Percentiles rank a stretch among this genome's conserved stretches.
Conservation (phyloP, 495 filamentous ascomycete species). For the Chaetomidium leptoderma region DNA sequence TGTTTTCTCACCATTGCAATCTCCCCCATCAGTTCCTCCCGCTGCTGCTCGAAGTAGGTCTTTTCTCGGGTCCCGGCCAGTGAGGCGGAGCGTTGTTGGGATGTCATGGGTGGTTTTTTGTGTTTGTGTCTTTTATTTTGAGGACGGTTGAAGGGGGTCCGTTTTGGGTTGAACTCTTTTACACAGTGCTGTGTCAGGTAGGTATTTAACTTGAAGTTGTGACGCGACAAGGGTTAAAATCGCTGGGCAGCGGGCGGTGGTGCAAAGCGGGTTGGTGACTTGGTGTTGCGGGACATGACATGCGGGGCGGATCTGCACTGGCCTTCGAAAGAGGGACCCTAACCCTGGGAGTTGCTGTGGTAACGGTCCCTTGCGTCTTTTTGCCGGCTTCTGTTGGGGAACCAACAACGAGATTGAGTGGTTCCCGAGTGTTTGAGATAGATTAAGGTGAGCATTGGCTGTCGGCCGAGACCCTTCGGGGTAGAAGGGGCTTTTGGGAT, state of each 20-base stretch:
- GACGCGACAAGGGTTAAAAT: no score
- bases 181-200: no score
- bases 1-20: slow-evolving; percentile 61
- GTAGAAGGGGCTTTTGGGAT: no score
- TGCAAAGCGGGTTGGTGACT: no score
- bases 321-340: no score
- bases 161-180: no score
- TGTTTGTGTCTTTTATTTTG: background rate
- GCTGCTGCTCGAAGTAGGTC: slow-evolving; percentile 73
- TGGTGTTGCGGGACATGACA: no score
- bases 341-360: slow-evolving; percentile 12
- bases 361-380: slow-evolving; percentile 34
- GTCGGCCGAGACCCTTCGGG: no score
- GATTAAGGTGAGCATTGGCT: background rate
- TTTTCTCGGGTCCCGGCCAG: slow-evolving; percentile 35
- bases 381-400: background rate
- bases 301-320: no score
- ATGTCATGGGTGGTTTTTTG: slow-evolving; percentile 27
- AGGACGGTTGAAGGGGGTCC: no score
- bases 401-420: background rate
- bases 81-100: slow-evolving; percentile 35
- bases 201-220: no score
- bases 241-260: no score
- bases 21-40: slow-evolving; percentile 69
- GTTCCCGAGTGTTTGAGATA: background rate